Evolutionary conservation across 2,329 filamentous ascomycete species (phyloP), one percentile per base, ranked within the genome.

Genomic region (Tolypocladium sp.): DNA sequence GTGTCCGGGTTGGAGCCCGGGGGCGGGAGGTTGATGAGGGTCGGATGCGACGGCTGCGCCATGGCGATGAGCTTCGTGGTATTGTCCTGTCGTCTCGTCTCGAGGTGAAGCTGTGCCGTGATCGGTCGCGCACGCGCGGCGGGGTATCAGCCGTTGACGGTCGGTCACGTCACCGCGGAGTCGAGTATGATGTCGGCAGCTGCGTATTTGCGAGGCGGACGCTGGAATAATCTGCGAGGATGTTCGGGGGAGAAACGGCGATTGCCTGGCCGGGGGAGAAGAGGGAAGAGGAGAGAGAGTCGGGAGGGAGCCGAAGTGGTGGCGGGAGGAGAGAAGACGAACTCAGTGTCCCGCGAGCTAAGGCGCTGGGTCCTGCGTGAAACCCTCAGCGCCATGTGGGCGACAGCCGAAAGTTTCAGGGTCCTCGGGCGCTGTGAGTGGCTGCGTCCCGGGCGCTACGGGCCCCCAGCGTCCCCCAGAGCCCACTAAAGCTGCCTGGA

Each of bases 1-100:
- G 92, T 96, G 64, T 91, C 89, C 58, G 90, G 88, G 63, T 91
- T 89, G 41, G 91, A 92, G 25, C 88, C 85, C 59, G 90, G 88
- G 62, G 90, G 90, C 52, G 91, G 91, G 61, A 96, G 82, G 71
- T 92, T 91, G 79, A 93, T 92, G 63, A 93, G 76, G 61, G 88
- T 92, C 27, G 87, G 88, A 64, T 75, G 74, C 57, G 71, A 71
- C 65, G 68, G 71, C 63, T 76, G 74, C 67, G 74, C 70, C 75
- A 77, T 77, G 59, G 57, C 61, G 60, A 58, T 20, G 46, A 6
- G 17, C 12, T 38, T 27, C 12, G 44, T 13, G 22, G 44, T 15
- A 3, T 27, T 3, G 35, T 12, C 44, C 8, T 27, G 22, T 46
- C 13, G 44, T 17, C 44, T 20, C 0, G n/a, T 30, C 17, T 8